Percentiles rank a stretch among this genome's conserved stretches.
Evolutionary conservation across 768 basidiomycete genomes (phyloP).

Genomic region (Lepiota venenata): DNA sequence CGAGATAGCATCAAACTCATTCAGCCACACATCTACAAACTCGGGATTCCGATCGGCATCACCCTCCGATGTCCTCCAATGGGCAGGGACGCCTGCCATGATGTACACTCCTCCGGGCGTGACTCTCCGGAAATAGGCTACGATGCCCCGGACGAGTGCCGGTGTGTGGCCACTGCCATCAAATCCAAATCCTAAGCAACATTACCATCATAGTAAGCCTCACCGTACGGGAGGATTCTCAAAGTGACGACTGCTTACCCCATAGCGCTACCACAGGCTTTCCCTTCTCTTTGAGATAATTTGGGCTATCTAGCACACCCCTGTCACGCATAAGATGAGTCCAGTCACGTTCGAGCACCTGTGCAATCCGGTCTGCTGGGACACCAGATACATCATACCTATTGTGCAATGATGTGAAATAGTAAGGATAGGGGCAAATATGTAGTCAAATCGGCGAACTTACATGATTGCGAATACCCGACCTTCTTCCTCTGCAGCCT

Average conservation of each 20-base stretch:
- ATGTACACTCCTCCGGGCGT: constrained; percentile 76
- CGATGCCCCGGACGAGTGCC: constrained; percentile 49
- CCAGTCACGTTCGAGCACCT: constrained; percentile 72
- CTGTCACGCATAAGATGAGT: constrained; percentile 60
- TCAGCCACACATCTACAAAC: constrained; percentile 67
- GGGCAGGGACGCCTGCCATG: constrained; percentile 64
- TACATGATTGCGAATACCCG: constrained; percentile 85
- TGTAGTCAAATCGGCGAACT: constrained; percentile 20
- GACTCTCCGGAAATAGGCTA: constrained; percentile 51
- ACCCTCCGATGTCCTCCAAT: constrained; percentile 69
- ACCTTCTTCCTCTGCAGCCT: constrained; percentile 78
- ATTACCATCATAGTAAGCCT: neutral
- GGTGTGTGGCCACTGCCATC: constrained; percentile 60
- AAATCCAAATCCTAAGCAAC: constrained; percentile 65
- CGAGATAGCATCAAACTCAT: constrained; percentile 76
- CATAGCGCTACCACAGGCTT: constrained; percentile 72
- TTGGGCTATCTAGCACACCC: constrained; percentile 64
- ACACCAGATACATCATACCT: constrained; percentile 88
- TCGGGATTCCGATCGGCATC: constrained; percentile 70
- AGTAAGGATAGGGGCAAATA: neutral
- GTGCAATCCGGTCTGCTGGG: constrained; percentile 63
- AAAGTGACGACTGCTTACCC: constrained; percentile 37
- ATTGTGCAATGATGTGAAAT: constrained; percentile 3
- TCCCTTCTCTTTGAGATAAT: constrained; percentile 68
- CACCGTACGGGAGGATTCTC: neutral